These are phyloP conservation scores for Carex myosuroides DNA, from an alignment of 176 grass and related monocot genomes.

Conservation along the genomic window DNA sequence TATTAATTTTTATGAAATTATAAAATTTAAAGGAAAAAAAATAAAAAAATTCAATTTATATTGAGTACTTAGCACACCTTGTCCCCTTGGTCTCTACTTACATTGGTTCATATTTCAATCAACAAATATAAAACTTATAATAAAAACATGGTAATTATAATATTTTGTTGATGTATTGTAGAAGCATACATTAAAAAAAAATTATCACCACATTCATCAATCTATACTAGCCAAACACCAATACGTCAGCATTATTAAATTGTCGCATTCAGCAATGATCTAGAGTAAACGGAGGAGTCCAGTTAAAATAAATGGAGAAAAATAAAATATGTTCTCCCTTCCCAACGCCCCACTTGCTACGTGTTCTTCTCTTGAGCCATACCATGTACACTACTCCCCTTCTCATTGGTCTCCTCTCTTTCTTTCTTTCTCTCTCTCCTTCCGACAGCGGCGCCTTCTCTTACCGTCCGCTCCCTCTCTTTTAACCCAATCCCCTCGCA, in stretches of 20 bases:
- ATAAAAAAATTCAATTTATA: too few relatives aligned
- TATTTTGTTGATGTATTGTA: too few relatives aligned
- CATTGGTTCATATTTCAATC: too few relatives aligned
- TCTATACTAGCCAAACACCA: too few relatives aligned
- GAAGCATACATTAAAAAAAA: too few relatives aligned
- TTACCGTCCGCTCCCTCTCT: not conserved
- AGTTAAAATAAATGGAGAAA: not conserved
- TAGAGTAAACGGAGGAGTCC: not conserved
- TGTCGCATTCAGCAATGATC: not conserved
- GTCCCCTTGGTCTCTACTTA: too few relatives aligned
- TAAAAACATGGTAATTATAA: too few relatives aligned
- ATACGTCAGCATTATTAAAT: not conserved
- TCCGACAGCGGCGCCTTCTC: conserved; percentile 21
- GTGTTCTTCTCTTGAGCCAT: conserved; percentile 2
- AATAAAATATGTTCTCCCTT: not conserved
- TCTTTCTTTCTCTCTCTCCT: conserved; percentile 8
- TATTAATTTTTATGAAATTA: too few relatives aligned
- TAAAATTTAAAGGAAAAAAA: too few relatives aligned
- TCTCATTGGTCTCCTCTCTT: not conserved
- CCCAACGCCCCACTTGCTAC: conserved; percentile 19
- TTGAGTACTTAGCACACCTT: too few relatives aligned
- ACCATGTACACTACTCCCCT: conserved; percentile 1
- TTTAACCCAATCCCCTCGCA: conserved; percentile 9
- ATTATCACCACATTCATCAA: too few relatives aligned
- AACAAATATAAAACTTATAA: too few relatives aligned